Percentiles rank a stretch among this genome's conserved stretches.
Conservation (phyloP, 2,329 filamentous ascomycete species). For the Grosmannia serpens region DNA sequence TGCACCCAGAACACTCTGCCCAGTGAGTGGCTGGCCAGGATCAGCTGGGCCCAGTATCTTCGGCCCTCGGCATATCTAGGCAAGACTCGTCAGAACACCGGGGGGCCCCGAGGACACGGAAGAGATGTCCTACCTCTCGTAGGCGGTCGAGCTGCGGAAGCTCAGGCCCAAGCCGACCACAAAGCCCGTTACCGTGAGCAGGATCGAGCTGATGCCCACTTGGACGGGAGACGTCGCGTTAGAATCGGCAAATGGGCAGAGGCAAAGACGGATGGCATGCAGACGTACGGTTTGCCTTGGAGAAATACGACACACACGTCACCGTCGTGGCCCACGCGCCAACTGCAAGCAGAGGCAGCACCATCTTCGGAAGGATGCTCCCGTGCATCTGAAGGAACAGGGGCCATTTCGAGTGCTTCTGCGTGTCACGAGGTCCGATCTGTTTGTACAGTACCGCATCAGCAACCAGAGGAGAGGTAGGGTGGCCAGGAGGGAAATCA, state of each 20-base stretch:
- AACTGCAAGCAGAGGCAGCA: slow-evolving; percentile 54
- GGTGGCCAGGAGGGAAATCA: too few relatives aligned
- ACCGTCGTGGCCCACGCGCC: slow-evolving; percentile 56
- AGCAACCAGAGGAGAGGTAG: background rate
- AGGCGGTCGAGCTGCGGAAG: slow-evolving; percentile 68
- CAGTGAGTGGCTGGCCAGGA: slow-evolving; percentile 52
- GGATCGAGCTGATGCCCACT: slow-evolving; percentile 49
- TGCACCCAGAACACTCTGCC: slow-evolving; percentile 80
- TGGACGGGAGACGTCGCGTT: slow-evolving; percentile 15
- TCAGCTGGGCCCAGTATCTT: slow-evolving; percentile 46
- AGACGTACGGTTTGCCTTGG: slow-evolving; percentile 15
- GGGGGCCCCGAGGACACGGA: background rate
- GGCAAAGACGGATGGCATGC: background rate
- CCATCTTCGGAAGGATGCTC: slow-evolving; percentile 60
- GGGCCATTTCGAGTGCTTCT: slow-evolving; percentile 69
- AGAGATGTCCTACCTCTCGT: slow-evolving; percentile 44
- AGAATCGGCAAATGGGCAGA: background rate
- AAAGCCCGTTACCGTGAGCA: slow-evolving; percentile 79
- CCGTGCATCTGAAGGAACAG: slow-evolving; percentile 68
- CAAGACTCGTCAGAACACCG: background rate
- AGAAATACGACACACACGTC: slow-evolving; percentile 26
- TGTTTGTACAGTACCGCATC: slow-evolving; percentile 8
- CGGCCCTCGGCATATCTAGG: slow-evolving; percentile 39
- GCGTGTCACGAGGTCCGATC: slow-evolving; percentile 50
- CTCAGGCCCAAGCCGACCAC: slow-evolving; percentile 68